Evolutionary conservation across 2,329 filamentous ascomycete species (phyloP), one percentile per base, ranked within the genome.

Genomic region (Fonsecaea pugnacius): DNA sequence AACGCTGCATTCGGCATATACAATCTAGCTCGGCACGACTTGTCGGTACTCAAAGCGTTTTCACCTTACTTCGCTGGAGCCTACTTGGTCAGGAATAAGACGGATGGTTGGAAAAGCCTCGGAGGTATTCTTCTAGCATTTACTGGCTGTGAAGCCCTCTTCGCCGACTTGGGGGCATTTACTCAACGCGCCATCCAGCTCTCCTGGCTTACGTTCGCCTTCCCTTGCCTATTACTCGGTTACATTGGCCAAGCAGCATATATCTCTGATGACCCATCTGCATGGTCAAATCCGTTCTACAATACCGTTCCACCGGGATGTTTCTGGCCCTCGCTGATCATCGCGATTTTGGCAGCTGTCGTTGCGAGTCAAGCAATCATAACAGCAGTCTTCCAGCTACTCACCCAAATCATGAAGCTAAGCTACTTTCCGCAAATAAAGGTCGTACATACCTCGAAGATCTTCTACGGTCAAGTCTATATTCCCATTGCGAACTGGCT

Each of bases 331-430:
- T 85, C 84, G 60, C 78, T 93, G 32, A 81, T 92, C 2, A 77
- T 92, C 54, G 89, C 89, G 0, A 82, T 92, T 8, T 77, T 90
- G 4, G 88, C 89, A 4, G 88, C 89, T 30, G 86, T 92, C 69
- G 89, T 93, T 12, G 90, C 90, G 0, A 90, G 87, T 4, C 90
- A 93, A 69, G 90, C 90, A 10, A 89, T 92, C 78, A 91, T 92
- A 58, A 92, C 90, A 0, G 87, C 85, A 8, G 87, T 87, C 0
- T 92, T 92, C 67, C 89, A 91, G 76, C 77, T 86, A 1, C 77
- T 90, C 16, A 82, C 84, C 1, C 89, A 91, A 75, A 83, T 91
- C 66, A 91, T 92, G 87, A 89, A 87, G 63, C 76, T 87, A 4
- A 85, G 82, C 0, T 93, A 92, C 74, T 91, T 91, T 67, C 91